A percentile compares a stretch with the other conserved stretches of the same genome.
These are phyloP conservation scores for Athelia psychrophila DNA, from an alignment of 1,284 basidiomycete species.

Conservation along the genomic window DNA sequence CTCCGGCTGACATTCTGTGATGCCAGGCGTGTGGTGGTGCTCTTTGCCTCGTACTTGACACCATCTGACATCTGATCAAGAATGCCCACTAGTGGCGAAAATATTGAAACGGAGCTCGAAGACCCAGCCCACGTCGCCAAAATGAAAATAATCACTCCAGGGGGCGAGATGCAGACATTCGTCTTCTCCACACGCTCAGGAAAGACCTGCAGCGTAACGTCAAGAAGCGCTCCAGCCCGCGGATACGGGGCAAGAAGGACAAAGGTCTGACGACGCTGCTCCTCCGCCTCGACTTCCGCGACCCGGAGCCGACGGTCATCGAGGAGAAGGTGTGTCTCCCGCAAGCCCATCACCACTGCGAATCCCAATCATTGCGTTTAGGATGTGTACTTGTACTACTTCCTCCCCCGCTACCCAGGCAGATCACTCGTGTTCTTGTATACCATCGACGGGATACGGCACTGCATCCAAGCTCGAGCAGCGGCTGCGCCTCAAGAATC, in stretches of 20 bases:
- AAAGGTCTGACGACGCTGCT: conserved; percentile 70
- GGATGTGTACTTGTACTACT: conserved; percentile 96
- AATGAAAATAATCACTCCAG: conserved; percentile 23
- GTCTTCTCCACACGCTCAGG: conserved; percentile 94
- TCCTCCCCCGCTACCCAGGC: conserved; percentile 94
- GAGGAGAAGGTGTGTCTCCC: too few species aligned
- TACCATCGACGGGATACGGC: conserved; percentile 93
- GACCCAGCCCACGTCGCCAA: conserved; percentile 18
- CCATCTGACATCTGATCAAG: not conserved
- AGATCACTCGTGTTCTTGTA: conserved; percentile 94
- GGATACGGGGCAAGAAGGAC: not conserved
- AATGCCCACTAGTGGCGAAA: conserved; percentile 22
- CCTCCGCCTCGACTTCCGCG: conserved; percentile 90
- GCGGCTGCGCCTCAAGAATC: conserved; percentile 92
- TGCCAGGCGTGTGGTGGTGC: conserved; percentile 53
- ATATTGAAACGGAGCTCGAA: conserved; percentile 36
- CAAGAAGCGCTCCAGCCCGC: conserved; percentile 46
- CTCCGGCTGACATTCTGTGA: conserved; percentile 79
- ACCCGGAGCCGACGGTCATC: conserved; percentile 83
- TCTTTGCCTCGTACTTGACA: not conserved
- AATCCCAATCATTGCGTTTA: too few species aligned
- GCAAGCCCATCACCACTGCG: too few species aligned
- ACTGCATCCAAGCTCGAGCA: conserved; percentile 93
- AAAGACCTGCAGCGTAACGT: conserved; percentile 94
- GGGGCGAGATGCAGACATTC: conserved; percentile 80